Base-by-base conservation (phyloP, 768 basidiomycete species). In the Hericium rajendrae region DNA sequence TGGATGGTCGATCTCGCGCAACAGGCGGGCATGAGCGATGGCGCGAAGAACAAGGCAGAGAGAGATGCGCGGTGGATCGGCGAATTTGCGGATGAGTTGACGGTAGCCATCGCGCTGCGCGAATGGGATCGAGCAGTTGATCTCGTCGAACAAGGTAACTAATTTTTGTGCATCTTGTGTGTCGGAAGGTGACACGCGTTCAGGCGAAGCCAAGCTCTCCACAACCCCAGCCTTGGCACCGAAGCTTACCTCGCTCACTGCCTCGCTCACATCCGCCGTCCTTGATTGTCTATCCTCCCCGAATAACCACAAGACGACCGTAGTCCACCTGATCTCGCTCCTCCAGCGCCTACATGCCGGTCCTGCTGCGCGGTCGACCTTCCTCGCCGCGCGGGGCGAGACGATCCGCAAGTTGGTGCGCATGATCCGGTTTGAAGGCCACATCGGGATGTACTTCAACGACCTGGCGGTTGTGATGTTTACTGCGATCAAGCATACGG, bases 401-500 rank as follows among this genome's bases (percentile, higher is more conserved):
- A 80, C 93, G 2, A 83, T 97, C 65, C 78, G 80, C 55, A 78
- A 79, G 40, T 81, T 91, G 50, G 80, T 92, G n/a, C 78, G 94
- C 50, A 87, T 84, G 64, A 97, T 99, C 65, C 78, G 80, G 51
- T 94, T 94, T 62, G 92, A 95, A 62, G 94, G 95, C 2, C 84
- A 94, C 65, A 83, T 94, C 38, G 81, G 79, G 2, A 78, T 86
- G 51, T 98, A 95, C 65, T 79, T 98, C 51, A 86, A 83, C 38
- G 91, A 97, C 66, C 75, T 98, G 38, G 83, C 92, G 2, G 77
- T 94, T 43, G 90, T 98, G 0, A 83, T 86, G 57, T 98, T 98
- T 65, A 97, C 94, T 0, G 85, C 91, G 1, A 88, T 99, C 68
- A 94, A 97, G 68, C 92, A 98, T 67, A 97, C 94, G 1, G 91